phyloP scores from a whole-genome alignment of 768 basidiomycete genomes.

The Kondoa subrosea region DNA sequence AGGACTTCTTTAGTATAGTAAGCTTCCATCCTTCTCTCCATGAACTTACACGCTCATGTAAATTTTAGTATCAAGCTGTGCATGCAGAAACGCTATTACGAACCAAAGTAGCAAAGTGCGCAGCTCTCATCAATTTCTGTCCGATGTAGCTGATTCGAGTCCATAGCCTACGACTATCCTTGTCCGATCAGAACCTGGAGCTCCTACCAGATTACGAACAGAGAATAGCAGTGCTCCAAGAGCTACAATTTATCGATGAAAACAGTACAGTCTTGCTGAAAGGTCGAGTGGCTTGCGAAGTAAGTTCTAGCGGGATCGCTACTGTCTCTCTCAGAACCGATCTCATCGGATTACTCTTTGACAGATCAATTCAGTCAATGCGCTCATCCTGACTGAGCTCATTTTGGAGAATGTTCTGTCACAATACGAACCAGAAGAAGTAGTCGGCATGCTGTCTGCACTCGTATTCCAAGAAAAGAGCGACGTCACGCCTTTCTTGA shows the following conservation, averaged over 20 bases:
- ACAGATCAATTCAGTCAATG: slow-evolving; percentile 95
- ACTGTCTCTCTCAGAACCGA: neutral
- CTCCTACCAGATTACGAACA: slow-evolving; percentile 94
- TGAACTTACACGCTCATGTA: neutral
- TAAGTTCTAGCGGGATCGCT: too few species aligned
- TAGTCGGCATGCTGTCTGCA: slow-evolving; percentile 83
- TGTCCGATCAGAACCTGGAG: slow-evolving; percentile 93
- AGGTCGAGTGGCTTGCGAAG: slow-evolving; percentile 95
- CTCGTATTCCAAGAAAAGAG: slow-evolving; percentile 99
- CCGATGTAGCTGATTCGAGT: neutral
- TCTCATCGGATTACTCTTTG: neutral
- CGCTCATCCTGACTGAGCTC: slow-evolving; percentile 86
- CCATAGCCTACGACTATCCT: slow-evolving; percentile 50
- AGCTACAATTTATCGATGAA: slow-evolving; percentile 83
- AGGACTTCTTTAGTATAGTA: neutral
- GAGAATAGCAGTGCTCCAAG: slow-evolving; percentile 72
- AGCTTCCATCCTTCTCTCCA: neutral
- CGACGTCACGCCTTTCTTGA: slow-evolving; percentile 65
- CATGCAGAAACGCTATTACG: slow-evolving; percentile 62
- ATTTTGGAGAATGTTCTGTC: slow-evolving; percentile 90
- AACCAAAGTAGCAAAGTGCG: slow-evolving; percentile 45
- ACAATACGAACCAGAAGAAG: slow-evolving; percentile 80
- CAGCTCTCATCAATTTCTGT: neutral
- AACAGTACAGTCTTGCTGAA: slow-evolving; percentile 90
- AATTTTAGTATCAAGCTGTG: slow-evolving; percentile 50